These are phyloP conservation scores for Lasiodiplodia theobromae DNA, from an alignment of 2,329 filamentous ascomycete species.

Conservation along the genomic window DNA sequence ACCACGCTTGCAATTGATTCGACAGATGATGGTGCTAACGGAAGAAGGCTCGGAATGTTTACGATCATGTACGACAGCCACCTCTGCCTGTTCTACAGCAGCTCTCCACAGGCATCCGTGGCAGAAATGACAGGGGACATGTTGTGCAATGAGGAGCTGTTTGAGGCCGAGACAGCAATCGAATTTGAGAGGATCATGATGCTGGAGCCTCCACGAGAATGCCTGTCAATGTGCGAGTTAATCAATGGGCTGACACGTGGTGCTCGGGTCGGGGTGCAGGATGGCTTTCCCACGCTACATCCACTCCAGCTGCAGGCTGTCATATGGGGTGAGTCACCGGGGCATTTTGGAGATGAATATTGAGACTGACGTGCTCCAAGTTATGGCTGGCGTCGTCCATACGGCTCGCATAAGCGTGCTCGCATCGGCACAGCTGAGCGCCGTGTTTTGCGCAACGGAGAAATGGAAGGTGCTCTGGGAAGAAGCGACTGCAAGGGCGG, in stretches of 20 bases:
- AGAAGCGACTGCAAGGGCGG: not conserved
- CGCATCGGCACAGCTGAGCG: not conserved
- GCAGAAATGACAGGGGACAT: not conserved
- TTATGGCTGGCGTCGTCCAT: not conserved
- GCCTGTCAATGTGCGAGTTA: not conserved
- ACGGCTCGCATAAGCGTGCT: not conserved
- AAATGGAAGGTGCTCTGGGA: not conserved
- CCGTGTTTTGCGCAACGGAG: not conserved
- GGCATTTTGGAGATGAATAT: not conserved
- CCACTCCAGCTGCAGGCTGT: not conserved
- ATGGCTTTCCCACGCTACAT: not conserved
- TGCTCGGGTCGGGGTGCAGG: not conserved
- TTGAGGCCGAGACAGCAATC: not conserved
- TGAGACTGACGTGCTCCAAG: not conserved
- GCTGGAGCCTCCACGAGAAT: not conserved
- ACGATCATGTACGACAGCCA: not conserved
- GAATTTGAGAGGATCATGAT: not conserved
- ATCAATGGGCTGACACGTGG: not conserved
- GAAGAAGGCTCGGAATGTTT: not conserved
- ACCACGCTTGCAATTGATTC: not conserved
- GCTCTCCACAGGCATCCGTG: not conserved
- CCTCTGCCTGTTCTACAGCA: not conserved
- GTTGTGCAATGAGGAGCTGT: not conserved
- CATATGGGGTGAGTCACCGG: not conserved
- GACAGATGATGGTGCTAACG: no score